Percentiles rank a stretch among this genome's conserved stretches.
phyloP scores from a whole-genome alignment of 2,329 filamentous ascomycete genomes.

The Juglanconis juglandina region DNA sequence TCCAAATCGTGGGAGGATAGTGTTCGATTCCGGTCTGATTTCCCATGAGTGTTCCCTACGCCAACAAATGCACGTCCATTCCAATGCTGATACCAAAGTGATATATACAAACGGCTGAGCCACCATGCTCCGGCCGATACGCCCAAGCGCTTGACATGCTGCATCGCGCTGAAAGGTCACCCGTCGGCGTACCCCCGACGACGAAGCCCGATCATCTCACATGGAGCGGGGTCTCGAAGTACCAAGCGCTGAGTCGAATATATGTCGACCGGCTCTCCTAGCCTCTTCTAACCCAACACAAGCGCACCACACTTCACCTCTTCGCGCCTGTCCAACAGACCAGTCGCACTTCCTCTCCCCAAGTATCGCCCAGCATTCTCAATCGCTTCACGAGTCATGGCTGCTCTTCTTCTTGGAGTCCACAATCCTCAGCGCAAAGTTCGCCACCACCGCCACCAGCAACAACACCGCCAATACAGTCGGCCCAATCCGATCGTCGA shows the following conservation, averaged over 20 bases:
- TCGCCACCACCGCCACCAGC: constrained; percentile 86
- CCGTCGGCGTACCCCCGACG: not conserved
- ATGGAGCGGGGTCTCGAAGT: not conserved
- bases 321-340: not conserved
- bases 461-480: constrained; percentile 85
- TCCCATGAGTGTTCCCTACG: not conserved
- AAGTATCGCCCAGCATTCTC: not conserved
- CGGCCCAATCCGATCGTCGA: constrained; percentile 93
- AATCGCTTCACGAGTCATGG: not conserved
- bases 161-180: not conserved
- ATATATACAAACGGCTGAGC: not conserved
- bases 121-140: not conserved
- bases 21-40: not conserved
- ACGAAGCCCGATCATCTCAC: not conserved
- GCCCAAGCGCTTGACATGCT: not conserved
- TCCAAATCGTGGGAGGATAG: not conserved
- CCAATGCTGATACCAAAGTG: not conserved
- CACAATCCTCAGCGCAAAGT: constrained; percentile 79
- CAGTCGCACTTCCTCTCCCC: not conserved
- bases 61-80: not conserved
- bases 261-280: not conserved
- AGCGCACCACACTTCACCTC: not conserved
- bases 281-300: not conserved
- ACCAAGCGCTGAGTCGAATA: not conserved
- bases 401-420: constrained; percentile 35